These are phyloP conservation scores for Termitomyces sp. DNA, from an alignment of 768 basidiomycete genomes.

Conservation along the genomic window DNA sequence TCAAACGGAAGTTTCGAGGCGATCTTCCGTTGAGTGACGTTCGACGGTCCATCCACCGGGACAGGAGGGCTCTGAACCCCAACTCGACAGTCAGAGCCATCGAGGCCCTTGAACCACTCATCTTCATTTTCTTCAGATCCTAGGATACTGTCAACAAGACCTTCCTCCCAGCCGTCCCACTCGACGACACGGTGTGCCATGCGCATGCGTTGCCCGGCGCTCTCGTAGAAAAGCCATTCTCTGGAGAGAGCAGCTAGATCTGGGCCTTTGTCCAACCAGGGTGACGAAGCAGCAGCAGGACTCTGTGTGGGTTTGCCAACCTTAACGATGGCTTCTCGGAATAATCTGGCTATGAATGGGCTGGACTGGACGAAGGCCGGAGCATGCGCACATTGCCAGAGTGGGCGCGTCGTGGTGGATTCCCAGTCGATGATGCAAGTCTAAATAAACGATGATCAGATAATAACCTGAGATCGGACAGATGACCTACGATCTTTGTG, in stretches of 20 bases:
- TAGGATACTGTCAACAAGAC: conserved; percentile 69
- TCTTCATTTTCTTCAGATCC: conserved; percentile 69
- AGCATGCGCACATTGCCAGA: conserved; percentile 83
- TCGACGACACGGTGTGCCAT: conserved; percentile 79
- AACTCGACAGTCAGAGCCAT: conserved; percentile 10
- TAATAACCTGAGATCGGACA: not conserved
- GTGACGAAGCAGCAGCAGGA: conserved; percentile 20
- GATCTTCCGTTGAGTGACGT: conserved; percentile 27
- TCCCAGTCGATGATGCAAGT: conserved; percentile 91
- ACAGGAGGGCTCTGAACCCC: conserved; percentile 21
- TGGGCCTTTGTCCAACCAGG: conserved; percentile 16
- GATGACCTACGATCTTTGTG: conserved; percentile 61
- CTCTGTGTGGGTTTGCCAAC: conserved; percentile 25
- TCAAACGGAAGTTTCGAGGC: conserved; percentile 48
- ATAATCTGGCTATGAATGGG: conserved; percentile 67
- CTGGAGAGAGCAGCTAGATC: conserved; percentile 44
- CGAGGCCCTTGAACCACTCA: conserved; percentile 59
- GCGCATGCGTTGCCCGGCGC: conserved; percentile 59
- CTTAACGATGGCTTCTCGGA: conserved; percentile 58
- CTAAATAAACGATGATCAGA: conserved; percentile 33
- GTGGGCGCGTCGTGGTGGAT: conserved; percentile 81
- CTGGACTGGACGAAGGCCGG: conserved; percentile 79
- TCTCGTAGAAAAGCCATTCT: conserved; percentile 77
- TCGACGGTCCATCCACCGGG: not conserved
- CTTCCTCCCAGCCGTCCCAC: conserved; percentile 93